Base-by-base conservation (phyloP, 2,329 filamentous ascomycete genomes). In the Xylaria multiplex region DNA sequence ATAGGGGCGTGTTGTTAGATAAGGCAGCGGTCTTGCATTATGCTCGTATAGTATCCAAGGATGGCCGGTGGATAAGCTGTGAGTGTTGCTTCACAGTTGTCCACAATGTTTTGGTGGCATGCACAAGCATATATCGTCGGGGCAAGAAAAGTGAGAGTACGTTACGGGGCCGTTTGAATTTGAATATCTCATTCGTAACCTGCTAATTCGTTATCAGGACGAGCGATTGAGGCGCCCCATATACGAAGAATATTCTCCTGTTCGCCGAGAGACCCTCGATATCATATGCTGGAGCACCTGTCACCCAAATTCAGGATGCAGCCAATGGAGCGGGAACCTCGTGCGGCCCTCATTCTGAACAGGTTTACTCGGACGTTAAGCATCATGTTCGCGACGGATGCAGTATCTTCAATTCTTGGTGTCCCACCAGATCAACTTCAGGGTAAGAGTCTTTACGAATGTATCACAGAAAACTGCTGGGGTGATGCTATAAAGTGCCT, bases 11-110 rank as follows among this genome's bases (percentile, higher is more conserved):
- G 54, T 82, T 88, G 61, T 86, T 95, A 66, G 93, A 96, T 81
- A 96, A 93, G 77, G 93, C 93, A 16, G 92, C 93, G 3, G 91
- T 94, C 19, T 83, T 97, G 65, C 90, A 92, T 67, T 96, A 96
- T 81, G 92, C 90, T 67, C 87, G 88, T 42, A 87, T 96, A 68
- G 85, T 84, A 72, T 87, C 91, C 62, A 88, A 85, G 52, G 82
- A 90, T 73, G 91, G 91, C 16, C 82, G 85, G 60, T 96, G 91
- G 89, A 82, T 95, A 45, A 88, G 87, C 68, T 96, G 92, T 79
- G 93, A 97, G 79, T 96, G 92, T 79, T 93, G 93, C 78, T 97
- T 96, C 77, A 96, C 93, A 5, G 85, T 96, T 48, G 93, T 96
- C 49, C 91, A 96, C 77, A 91, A 96, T 84, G 92, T 96, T 24